Evolutionary conservation across 2,329 filamentous ascomycete genomes (phyloP).

Genomic region (Trichophaea hybrida): DNA sequence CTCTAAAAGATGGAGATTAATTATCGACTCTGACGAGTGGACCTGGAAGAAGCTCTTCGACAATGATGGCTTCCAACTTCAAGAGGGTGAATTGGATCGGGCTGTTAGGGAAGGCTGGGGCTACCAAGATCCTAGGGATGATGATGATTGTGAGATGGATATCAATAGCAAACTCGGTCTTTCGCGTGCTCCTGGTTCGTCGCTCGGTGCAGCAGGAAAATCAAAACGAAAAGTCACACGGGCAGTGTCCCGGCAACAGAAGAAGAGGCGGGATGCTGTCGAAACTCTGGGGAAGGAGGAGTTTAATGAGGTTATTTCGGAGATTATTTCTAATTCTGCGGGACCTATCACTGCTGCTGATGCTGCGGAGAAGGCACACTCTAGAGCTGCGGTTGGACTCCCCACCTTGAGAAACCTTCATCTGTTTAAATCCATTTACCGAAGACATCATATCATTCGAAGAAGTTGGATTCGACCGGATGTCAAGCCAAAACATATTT

Average conservation of each 20-base stretch:
- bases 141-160: constrained; percentile 65
- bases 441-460: constrained; percentile 78
- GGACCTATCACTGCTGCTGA: constrained; percentile 77
- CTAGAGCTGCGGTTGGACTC: constrained; percentile 66
- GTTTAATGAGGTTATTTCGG: constrained; percentile 26
- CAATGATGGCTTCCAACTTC: constrained; percentile 62
- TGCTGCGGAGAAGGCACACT: constrained; percentile 67
- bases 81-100: constrained; percentile 66
- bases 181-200: constrained; percentile 9
- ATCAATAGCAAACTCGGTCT: constrained; percentile 36
- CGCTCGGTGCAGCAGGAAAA: constrained; percentile 15
- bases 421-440: constrained; percentile 91
- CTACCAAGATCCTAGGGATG: constrained; percentile 76
- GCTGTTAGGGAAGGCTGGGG: constrained; percentile 91
- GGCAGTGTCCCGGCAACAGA: constrained; percentile 38
- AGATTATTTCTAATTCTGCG: constrained; percentile 42
- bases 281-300: constrained; percentile 27
- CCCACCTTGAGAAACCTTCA: constrained; percentile 69
- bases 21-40: constrained; percentile 83
- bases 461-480: constrained; percentile 79
- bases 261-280: constrained; percentile 40
- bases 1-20: constrained; percentile 81
- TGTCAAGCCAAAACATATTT: constrained; percentile 75
- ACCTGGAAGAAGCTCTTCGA: constrained; percentile 92
- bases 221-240: constrained; percentile 36